Conservation (phyloP, 2,329 filamentous ascomycete species). For the Magnaporthiopsis poae region DNA sequence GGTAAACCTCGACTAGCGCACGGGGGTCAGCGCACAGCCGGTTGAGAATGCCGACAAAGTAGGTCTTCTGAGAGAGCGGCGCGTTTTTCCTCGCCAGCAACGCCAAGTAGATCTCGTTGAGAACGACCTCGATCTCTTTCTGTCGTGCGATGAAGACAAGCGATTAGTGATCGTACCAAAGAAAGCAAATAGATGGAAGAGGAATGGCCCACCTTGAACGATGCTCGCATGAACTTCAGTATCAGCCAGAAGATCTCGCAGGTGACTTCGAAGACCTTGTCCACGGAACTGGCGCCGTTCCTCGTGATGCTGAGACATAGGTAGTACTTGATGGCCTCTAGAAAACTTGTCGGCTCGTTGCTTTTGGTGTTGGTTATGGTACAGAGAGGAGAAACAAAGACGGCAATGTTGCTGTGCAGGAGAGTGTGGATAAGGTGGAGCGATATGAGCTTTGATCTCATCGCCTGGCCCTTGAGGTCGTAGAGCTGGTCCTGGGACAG, state of each 20-base stretch:
- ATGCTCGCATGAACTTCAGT: constrained; percentile 82
- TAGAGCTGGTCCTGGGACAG: constrained; percentile 83
- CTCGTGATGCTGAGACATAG: constrained; percentile 87
- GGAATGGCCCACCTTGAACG: constrained; percentile 67
- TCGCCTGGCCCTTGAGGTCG: constrained; percentile 85
- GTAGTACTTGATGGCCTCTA: constrained; percentile 94
- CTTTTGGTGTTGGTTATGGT: constrained; percentile 86
- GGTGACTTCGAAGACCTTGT: constrained; percentile 86
- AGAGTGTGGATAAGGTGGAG: constrained; percentile 91
- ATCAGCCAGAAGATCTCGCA: constrained; percentile 98
- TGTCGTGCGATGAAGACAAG: constrained; percentile 22
- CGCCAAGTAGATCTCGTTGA: constrained; percentile 93
- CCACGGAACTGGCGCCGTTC: constrained; percentile 88
- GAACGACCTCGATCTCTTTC: constrained; percentile 95
- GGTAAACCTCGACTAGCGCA: constrained; percentile 84
- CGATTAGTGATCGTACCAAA: not conserved
- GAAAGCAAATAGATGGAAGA: not conserved
- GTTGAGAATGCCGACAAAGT: constrained; percentile 77
- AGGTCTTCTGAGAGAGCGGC: constrained; percentile 81
- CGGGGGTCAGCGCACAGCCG: constrained; percentile 76
- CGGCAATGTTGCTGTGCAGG: constrained; percentile 81
- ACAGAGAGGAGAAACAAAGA: constrained; percentile 84
- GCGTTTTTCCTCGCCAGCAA: constrained; percentile 81
- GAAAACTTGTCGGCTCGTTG: constrained; percentile 78
- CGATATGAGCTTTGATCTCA: constrained; percentile 93